A percentile compares a stretch with the other conserved stretches of the same genome.
Conservation (phyloP, 1,139 yeast genomes). For the Pichia sp. region DNA sequence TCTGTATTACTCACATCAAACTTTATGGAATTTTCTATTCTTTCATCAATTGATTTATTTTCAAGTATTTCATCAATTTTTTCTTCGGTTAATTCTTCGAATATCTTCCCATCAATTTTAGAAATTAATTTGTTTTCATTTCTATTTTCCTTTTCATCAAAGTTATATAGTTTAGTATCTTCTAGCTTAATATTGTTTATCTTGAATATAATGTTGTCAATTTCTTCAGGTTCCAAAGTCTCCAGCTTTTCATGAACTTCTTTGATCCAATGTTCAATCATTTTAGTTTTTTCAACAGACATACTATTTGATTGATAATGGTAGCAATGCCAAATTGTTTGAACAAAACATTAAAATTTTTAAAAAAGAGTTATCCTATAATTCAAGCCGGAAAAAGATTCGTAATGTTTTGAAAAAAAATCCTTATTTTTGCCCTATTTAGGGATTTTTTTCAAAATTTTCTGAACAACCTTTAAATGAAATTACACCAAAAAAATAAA, state of each 20-base stretch:
- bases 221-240: background rate
- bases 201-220: background rate
- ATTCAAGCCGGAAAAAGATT: background rate
- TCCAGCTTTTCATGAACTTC: background rate
- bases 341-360: background rate
- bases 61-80: background rate
- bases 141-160: background rate
- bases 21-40: background rate
- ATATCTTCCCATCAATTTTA: background rate
- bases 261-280: slow-evolving; percentile 1
- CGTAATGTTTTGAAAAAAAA: background rate
- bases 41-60: background rate
- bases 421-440: background rate
- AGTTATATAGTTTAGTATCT: too few relatives aligned
- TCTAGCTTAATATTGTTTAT: background rate
- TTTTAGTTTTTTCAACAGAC: background rate
- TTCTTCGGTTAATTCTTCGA: background rate
- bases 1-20: slow-evolving; percentile 1
- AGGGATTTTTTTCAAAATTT: background rate
- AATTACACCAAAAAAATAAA: background rate
- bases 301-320: background rate
- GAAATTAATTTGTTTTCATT: background rate
- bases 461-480: background rate
- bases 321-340: background rate
- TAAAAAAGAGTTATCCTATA: too few relatives aligned